Conservation (phyloP, 2,329 filamentous ascomycete species). For the Calonectria pseudoreteaudii region DNA sequence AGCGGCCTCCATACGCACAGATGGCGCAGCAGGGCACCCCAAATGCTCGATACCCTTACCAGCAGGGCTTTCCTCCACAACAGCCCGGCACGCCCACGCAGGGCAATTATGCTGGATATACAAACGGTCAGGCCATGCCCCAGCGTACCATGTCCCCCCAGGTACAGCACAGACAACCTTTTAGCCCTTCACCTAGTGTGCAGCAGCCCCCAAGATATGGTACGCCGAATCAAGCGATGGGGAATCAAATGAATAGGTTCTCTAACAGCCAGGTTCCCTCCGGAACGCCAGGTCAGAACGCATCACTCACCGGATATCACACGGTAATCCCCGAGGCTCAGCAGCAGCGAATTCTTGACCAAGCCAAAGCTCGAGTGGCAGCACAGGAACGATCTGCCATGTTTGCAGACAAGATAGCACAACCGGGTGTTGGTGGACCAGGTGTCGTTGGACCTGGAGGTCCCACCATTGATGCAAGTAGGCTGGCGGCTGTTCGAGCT, state of each 20-base stretch:
- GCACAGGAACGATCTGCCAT: conserved; percentile 57
- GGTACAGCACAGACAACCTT: conserved; percentile 51
- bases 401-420: conserved; percentile 57
- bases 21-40: conserved; percentile 57
- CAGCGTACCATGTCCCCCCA: conserved; percentile 60
- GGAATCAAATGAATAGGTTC: conserved; percentile 47
- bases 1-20: conserved; percentile 57
- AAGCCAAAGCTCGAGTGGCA: conserved; percentile 61
- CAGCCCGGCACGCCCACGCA: conserved; percentile 53
- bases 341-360: conserved; percentile 63
- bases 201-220: conserved; percentile 49
- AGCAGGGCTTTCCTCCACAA: conserved; percentile 52
- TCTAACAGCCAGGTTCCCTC: conserved; percentile 48
- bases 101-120: conserved; percentile 50
- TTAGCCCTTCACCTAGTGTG: conserved; percentile 54
- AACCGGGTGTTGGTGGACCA: conserved; percentile 53
- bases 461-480: conserved; percentile 43
- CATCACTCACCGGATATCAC: conserved; percentile 59
- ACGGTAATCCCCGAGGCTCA: conserved; percentile 63
- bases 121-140: conserved; percentile 58
- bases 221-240: conserved; percentile 45
- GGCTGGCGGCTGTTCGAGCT: conserved; percentile 50
- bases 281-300: conserved; percentile 48
- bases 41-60: conserved; percentile 56
- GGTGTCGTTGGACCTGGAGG: conserved; percentile 48